Percentiles rank a stretch among this genome's conserved stretches.
Evolutionary conservation across 805 yeast genomes (phyloP).

Genomic region (Wickerhamomyces ciferrii): DNA sequence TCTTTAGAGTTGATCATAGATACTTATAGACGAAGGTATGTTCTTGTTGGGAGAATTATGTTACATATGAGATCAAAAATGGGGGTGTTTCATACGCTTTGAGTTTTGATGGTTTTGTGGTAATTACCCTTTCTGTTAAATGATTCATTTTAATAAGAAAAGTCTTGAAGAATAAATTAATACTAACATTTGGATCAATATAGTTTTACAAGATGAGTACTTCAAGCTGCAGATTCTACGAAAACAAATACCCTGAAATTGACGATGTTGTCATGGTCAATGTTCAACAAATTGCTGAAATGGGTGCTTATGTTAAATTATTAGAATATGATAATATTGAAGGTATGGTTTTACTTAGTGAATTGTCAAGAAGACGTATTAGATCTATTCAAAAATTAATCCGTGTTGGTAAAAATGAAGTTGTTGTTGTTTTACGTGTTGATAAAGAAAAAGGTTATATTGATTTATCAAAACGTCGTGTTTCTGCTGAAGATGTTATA

Average conservation of each 20-base stretch:
- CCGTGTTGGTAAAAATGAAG: conserved; percentile 98
- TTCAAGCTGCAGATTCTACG: conserved; percentile 93
- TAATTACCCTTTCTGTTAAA: too few species aligned
- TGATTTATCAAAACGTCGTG: conserved; percentile 96
- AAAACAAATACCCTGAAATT: conserved; percentile 97
- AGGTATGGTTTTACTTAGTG: conserved; percentile 96
- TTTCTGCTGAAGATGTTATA: conserved; percentile 93
- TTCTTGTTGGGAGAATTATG: too few species aligned
- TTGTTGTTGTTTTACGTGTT: conserved; percentile 95
- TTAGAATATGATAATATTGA: conserved; percentile 97
- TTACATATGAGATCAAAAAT: not conserved
- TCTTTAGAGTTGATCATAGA: not conserved
- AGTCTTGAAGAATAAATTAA: too few species aligned
- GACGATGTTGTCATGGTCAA: conserved; percentile 99
- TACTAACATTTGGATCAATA: too few species aligned
- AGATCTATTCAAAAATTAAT: conserved; percentile 95
- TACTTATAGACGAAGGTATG: not conserved
- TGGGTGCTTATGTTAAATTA: conserved; percentile 98
- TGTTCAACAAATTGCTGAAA: conserved; percentile 97
- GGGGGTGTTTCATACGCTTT: too few species aligned
- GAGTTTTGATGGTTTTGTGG: too few species aligned
- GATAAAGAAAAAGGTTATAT: conserved; percentile 98
- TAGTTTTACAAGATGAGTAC: conserved; percentile 52
- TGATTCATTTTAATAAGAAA: too few species aligned
- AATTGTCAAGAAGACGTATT: conserved; percentile 97